Evolutionary conservation across 2,329 filamentous ascomycete species (phyloP).

Genomic region (Nemania abortiva): DNA sequence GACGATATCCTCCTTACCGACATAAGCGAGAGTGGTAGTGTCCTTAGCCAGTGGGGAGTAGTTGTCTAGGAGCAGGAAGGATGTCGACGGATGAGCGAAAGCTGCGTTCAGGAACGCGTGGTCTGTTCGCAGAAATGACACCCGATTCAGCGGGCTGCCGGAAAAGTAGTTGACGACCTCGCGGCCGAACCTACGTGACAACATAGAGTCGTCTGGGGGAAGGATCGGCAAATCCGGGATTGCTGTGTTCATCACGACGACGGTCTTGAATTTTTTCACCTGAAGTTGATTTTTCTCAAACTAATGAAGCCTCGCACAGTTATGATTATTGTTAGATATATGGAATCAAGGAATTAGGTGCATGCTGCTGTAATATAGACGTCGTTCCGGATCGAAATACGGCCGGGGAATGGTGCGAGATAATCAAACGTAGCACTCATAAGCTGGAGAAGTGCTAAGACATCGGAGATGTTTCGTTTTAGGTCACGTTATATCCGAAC

Average conservation of each 20-base stretch:
- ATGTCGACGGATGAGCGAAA: slow-evolving; percentile 72
- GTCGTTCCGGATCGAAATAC: slow-evolving; percentile 1
- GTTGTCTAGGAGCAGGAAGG: slow-evolving; percentile 83
- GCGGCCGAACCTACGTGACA: slow-evolving; percentile 81
- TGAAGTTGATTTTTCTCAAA: slow-evolving; percentile 2
- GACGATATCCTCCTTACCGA: slow-evolving; percentile 75
- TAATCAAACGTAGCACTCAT: slow-evolving; percentile 6
- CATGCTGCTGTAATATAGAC: slow-evolving; percentile 10
- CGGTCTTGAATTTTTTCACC: slow-evolving; percentile 3
- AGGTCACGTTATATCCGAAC: slow-evolving; percentile 34
- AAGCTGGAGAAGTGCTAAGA: slow-evolving; percentile 6
- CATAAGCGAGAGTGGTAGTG: slow-evolving; percentile 73
- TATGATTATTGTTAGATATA: slow-evolving; percentile 1
- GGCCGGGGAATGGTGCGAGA: neutral
- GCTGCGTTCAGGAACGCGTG: slow-evolving; percentile 76
- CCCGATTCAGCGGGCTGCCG: slow-evolving; percentile 80
- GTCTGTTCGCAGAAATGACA: slow-evolving; percentile 81
- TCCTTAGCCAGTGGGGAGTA: slow-evolving; percentile 79
- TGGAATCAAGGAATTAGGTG: neutral
- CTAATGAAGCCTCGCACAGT: neutral
- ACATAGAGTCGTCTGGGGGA: slow-evolving; percentile 70
- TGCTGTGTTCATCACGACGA: slow-evolving; percentile 47
- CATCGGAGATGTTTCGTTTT: slow-evolving; percentile 27
- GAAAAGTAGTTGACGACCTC: slow-evolving; percentile 89
- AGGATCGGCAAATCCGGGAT: slow-evolving; percentile 61